Evolutionary conservation across 257 asterid genomes (phyloP), one percentile per base, ranked within the genome.

Genomic region (Pogostemon cablin): DNA sequence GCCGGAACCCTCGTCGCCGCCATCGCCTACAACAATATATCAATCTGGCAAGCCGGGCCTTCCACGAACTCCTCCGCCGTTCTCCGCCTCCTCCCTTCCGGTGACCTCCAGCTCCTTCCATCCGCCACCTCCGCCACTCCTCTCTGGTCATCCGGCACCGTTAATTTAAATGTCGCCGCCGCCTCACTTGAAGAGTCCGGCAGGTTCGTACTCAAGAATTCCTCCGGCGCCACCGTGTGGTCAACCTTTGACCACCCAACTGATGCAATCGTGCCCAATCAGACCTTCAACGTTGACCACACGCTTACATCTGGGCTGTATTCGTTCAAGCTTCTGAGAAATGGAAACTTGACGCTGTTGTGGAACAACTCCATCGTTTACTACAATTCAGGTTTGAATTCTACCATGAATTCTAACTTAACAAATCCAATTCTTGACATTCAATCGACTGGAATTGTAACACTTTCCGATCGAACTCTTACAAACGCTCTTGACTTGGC

Each of bases 241-340:
- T 76, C 98, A 9, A 78, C 88, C 10, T 92, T 92, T 65, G 86
- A 84, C 72, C 71, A 80, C 71, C 98, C 98, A 2, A 84, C 96
- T 1, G 92, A 90, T 56, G 75, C 90, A 9, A 76, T 90, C 40
- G 87, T 92, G 0, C 93, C 97, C 35, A 48, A 73, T 1, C 98
- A 92, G 75, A 74, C 65, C 12, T 59, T 92, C 67, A 80, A 66
- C 15, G 54, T n/a, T 2, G 65, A 47, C 66, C 81, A 67, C 3
- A 60, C 69, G 9, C 83, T 92, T 42, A 41, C 65, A 38, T 85
- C 92, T 35, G 98, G 95, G 73, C 17, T 56, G 0, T 89, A 86
- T 76, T 75, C 86, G 0, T 89, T 91, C 81, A 61, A n/a, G 15
- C 44, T 91, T 46, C 34, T 0, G 41, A 56, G 0, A 4, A 79